phyloP scores from a whole-genome alignment of 257 asterid genomes.

The Parsonsia alboflavescens region DNA sequence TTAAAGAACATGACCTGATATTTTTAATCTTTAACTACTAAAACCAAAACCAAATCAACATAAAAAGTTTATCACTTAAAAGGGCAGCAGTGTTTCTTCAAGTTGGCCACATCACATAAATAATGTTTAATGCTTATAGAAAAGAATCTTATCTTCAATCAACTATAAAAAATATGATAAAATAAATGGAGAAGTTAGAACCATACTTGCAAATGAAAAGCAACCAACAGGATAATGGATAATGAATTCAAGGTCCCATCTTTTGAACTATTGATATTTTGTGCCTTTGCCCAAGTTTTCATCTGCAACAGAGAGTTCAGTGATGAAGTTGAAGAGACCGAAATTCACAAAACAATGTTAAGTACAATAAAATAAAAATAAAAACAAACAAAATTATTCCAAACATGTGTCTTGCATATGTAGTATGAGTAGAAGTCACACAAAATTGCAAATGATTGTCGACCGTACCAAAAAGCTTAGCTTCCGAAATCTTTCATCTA shows the following conservation, averaged over 20 bases:
- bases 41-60: slow-evolving; percentile 7
- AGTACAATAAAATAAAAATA: neutral
- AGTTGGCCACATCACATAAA: neutral
- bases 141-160: neutral
- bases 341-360: neutral
- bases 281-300: slow-evolving; percentile 89
- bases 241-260: slow-evolving; percentile 82
- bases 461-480: slow-evolving; percentile 80
- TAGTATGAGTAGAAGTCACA: neutral
- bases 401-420: neutral
- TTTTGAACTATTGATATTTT: slow-evolving; percentile 75
- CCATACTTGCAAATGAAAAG: slow-evolving; percentile 89
- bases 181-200: neutral
- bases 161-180: neutral
- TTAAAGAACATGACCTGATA: neutral
- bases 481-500: slow-evolving; percentile 83
- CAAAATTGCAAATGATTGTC: slow-evolving; percentile 4
- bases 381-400: neutral
- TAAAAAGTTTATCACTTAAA: neutral
- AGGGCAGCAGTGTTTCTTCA: neutral
- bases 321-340: neutral
- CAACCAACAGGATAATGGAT: slow-evolving; percentile 73
- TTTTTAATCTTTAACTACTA: neutral
- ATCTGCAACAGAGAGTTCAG: slow-evolving; percentile 41
- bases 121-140: neutral